A percentile compares a stretch with the other conserved stretches of the same genome.
These are phyloP conservation scores for Pseudogymnoascus sp. DNA, from an alignment of 2,329 filamentous ascomycete species.

Conservation along the genomic window DNA sequence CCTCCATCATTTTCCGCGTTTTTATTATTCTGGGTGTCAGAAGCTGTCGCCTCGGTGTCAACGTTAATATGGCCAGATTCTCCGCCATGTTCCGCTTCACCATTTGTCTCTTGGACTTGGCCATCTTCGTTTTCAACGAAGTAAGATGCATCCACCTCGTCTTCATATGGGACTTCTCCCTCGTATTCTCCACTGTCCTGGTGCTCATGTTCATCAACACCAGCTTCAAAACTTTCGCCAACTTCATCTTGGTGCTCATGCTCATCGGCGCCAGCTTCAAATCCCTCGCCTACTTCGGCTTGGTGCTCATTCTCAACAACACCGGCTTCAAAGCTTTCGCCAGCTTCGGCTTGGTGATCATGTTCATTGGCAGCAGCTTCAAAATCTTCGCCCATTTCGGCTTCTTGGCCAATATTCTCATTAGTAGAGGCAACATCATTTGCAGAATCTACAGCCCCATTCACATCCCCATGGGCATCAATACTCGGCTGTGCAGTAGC, in stretches of 20 bases:
- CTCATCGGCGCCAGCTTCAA: conserved; percentile 4
- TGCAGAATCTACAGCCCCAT: not conserved
- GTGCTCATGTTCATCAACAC: conserved; percentile 8
- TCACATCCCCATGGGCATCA: not conserved
- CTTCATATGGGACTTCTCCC: not conserved
- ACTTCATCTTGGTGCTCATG: not conserved
- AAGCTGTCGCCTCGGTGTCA: not conserved
- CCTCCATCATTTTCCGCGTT: conserved; percentile 22
- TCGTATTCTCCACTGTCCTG: conserved; percentile 9
- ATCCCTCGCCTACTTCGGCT: not conserved
- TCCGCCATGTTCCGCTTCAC: not conserved
- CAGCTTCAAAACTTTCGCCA: conserved; percentile 4
- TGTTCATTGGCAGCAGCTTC: conserved; percentile 20
- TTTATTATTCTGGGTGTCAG: conserved; percentile 9
- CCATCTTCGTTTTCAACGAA: not conserved
- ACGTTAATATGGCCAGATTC: conserved; percentile 1
- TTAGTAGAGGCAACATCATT: not conserved
- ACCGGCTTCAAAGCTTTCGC: conserved; percentile 22
- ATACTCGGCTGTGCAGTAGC: not conserved
- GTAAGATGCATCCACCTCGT: not conserved
- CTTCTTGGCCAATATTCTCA: conserved; percentile 3
- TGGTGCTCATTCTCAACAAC: not conserved
- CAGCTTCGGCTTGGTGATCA: conserved; percentile 14
- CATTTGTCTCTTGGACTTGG: not conserved
- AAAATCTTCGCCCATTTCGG: conserved; percentile 13